Evolutionary conservation across 257 asterid genomes (phyloP).

Genomic region (Solanum stenotomum): DNA sequence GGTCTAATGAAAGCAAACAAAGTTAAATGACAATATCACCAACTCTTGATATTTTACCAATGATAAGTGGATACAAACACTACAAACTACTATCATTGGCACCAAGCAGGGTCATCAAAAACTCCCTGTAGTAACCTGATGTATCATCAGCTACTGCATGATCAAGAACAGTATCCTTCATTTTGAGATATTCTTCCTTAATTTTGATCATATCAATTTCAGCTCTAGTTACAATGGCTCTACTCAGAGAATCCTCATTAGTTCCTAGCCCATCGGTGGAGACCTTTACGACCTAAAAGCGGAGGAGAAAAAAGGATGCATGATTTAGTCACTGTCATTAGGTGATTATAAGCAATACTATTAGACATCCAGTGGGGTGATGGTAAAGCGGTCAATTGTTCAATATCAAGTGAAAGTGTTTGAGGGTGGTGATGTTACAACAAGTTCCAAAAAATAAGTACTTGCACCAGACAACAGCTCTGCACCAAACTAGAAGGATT

Average conservation of each 20-base stretch:
- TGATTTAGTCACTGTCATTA: neutral
- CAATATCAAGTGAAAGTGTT: neutral
- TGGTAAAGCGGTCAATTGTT: neutral
- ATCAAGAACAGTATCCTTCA: constrained; percentile 31
- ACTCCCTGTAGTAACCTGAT: constrained; percentile 68
- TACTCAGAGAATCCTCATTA: constrained; percentile 62
- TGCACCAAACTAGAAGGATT: neutral
- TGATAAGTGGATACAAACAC: neutral
- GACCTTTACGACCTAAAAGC: constrained; percentile 38
- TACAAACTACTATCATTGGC: constrained; percentile 8
- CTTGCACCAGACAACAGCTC: neutral
- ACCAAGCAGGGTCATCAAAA: constrained; percentile 62
- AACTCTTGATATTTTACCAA: neutral
- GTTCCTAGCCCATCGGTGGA: constrained; percentile 67
- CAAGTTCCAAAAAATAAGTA: neutral
- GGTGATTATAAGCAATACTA: neutral
- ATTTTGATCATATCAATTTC: constrained; percentile 64
- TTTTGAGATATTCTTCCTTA: constrained; percentile 41
- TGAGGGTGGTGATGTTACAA: neutral
- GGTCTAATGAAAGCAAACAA: neutral
- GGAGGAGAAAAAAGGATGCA: neutral
- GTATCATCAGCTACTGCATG: constrained; percentile 61
- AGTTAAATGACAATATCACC: neutral
- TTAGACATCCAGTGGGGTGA: neutral
- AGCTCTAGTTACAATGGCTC: constrained; percentile 55